These are phyloP conservation scores for Fomitopsis palustris DNA, from an alignment of 1,284 basidiomycete species.

Conservation along the genomic window DNA sequence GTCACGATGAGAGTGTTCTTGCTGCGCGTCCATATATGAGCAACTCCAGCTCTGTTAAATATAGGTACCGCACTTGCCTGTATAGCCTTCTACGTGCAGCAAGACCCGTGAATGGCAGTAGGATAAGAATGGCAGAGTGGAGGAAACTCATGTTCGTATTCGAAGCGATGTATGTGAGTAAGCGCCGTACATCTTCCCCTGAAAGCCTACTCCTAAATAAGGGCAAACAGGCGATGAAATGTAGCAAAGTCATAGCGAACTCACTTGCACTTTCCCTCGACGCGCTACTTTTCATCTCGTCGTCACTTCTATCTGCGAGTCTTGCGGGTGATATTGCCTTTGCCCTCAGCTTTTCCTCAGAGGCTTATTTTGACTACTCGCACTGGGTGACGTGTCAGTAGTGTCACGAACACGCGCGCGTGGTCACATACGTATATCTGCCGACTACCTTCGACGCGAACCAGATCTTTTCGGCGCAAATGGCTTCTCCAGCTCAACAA, in stretches of 20 bases:
- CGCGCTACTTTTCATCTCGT: background rate
- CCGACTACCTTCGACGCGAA: slow-evolving; percentile 1
- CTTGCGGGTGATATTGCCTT: too few species aligned
- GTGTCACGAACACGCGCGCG: slow-evolving; percentile 1
- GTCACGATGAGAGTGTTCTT: too few species aligned
- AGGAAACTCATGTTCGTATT: background rate
- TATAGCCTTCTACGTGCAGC: too few species aligned
- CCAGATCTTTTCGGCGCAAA: slow-evolving; percentile 24
- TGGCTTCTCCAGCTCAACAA: slow-evolving; percentile 68
- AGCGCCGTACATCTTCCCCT: background rate
- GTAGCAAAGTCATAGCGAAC: too few species aligned
- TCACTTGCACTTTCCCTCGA: background rate
- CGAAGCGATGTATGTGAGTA: too few species aligned
- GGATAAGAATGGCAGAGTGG: background rate
- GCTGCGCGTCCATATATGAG: too few species aligned
- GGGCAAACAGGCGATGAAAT: too few species aligned
- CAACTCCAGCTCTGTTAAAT: too few species aligned
- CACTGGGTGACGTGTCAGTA: slow-evolving; percentile 7
- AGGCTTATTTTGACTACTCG: background rate
- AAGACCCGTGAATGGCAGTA: too few species aligned
- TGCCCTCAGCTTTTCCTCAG: background rate
- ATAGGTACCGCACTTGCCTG: too few species aligned
- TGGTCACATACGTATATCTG: background rate
- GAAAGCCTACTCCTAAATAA: too few species aligned
- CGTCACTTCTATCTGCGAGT: too few species aligned